Evolutionary conservation across 495 filamentous ascomycete genomes (phyloP).

Genomic region (Rusavskia elegans): DNA sequence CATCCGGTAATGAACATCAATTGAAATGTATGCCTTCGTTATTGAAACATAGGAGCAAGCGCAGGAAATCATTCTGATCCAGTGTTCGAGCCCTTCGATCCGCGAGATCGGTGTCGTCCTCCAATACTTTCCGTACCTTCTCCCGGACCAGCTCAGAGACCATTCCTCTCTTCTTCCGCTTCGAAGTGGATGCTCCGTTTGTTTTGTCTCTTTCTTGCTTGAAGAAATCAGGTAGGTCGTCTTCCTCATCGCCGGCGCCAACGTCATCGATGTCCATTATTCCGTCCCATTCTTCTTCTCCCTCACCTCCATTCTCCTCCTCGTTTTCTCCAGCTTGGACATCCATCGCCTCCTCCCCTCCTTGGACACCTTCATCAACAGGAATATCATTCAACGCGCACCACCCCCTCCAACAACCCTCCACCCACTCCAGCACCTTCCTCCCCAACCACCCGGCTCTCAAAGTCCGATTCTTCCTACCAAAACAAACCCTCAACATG

Average conservation of each 20-base stretch:
- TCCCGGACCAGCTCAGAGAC: slow-evolving; percentile 62
- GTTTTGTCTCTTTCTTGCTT: slow-evolving; percentile 41
- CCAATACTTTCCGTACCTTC: slow-evolving; percentile 70
- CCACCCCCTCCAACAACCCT: slow-evolving; percentile 75
- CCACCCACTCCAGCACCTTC: slow-evolving; percentile 65
- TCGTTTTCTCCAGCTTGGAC: slow-evolving; percentile 15
- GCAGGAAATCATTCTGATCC: slow-evolving; percentile 82
- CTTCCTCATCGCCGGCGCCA: slow-evolving; percentile 27
- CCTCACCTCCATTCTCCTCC: slow-evolving; percentile 28
- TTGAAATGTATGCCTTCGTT: slow-evolving; percentile 88
- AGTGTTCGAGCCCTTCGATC: slow-evolving; percentile 71
- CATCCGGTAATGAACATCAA: slow-evolving; percentile 21
- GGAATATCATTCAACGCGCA: slow-evolving; percentile 69
- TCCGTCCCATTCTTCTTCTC: slow-evolving; percentile 27
- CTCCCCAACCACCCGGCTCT: slow-evolving; percentile 58
- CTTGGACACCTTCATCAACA: slow-evolving; percentile 66
- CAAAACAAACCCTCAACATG: slow-evolving; percentile 68
- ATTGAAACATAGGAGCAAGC: slow-evolving; percentile 62
- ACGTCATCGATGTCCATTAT: slow-evolving; percentile 40
- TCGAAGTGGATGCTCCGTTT: slow-evolving; percentile 27
- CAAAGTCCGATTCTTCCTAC: slow-evolving; percentile 62
- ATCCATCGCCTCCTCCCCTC: slow-evolving; percentile 23
- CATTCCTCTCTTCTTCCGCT: slow-evolving; percentile 55
- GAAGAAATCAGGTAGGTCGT: slow-evolving; percentile 62
- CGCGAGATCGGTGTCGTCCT: slow-evolving; percentile 56